phyloP scores from a whole-genome alignment of 1,284 basidiomycete genomes.

The Rhodotorula glutinis region DNA sequence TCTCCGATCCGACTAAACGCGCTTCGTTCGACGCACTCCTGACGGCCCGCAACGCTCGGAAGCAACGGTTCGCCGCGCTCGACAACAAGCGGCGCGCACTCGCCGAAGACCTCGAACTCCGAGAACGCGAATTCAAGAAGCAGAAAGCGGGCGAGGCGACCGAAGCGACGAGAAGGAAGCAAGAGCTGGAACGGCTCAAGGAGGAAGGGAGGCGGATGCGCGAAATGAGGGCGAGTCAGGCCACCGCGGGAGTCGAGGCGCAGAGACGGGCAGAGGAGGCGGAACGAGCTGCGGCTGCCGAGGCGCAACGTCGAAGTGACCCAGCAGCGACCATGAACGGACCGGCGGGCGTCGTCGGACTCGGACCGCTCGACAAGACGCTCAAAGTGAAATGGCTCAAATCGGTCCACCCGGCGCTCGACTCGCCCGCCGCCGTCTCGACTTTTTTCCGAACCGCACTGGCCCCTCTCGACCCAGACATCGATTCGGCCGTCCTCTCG shows the following conservation, averaged over 20 bases:
- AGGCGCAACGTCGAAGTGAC: neutral
- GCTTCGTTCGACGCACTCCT: conserved; percentile 37
- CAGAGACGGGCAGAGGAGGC: conserved; percentile 1
- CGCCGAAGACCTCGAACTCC: conserved; percentile 37
- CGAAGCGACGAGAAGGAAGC: conserved; percentile 13
- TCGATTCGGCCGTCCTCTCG: conserved; percentile 40
- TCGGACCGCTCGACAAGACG: conserved; percentile 43
- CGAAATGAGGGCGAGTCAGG: conserved; percentile 7
- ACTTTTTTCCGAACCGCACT: conserved; percentile 10
- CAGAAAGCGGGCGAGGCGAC: conserved; percentile 24
- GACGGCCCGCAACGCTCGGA: conserved; percentile 33
- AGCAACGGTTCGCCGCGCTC: conserved; percentile 38
- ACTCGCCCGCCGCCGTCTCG: neutral
- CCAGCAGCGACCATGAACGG: neutral
- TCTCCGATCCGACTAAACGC: conserved; percentile 39
- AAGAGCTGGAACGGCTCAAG: conserved; percentile 39
- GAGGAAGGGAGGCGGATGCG: conserved; percentile 38
- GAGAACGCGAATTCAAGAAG: conserved; percentile 40
- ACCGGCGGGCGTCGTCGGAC: conserved; percentile 7
- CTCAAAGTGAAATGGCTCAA: conserved; percentile 40
- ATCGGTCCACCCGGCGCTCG: conserved; percentile 17
- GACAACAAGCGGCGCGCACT: conserved; percentile 42
- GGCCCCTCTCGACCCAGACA: conserved; percentile 11
- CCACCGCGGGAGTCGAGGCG: neutral
- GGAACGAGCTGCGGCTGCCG: neutral